Conservation (phyloP, 2,329 filamentous ascomycete species). For the Monilinia fructicola region DNA sequence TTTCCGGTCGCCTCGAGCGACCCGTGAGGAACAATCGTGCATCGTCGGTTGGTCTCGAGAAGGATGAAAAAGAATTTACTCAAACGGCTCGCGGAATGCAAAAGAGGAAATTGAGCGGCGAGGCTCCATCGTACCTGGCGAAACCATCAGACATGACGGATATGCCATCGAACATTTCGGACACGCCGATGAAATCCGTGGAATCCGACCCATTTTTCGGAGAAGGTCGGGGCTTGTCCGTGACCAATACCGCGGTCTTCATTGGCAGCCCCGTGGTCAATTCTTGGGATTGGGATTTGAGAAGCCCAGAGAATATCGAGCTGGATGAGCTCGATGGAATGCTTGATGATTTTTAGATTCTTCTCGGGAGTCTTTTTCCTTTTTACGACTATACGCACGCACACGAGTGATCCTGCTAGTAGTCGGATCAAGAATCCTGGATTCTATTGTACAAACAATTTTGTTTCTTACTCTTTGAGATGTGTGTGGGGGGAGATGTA, state of each 20-base stretch:
- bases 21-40: constrained; percentile 64
- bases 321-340: constrained; percentile 90
- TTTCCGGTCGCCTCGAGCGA: constrained; percentile 49
- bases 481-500: constrained; percentile 3
- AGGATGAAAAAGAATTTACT: constrained; percentile 94
- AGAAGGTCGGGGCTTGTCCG: constrained; percentile 39
- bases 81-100: constrained; percentile 83
- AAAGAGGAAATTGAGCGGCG: constrained; percentile 56
- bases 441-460: constrained; percentile 15
- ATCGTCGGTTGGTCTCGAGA: constrained; percentile 86
- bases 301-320: constrained; percentile 83
- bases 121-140: constrained; percentile 54
- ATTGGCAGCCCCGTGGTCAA: constrained; percentile 55
- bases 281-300: constrained; percentile 59
- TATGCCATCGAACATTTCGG: constrained; percentile 23
- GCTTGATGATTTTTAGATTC: constrained; percentile 61
- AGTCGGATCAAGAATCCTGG: constrained; percentile 5
- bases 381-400: constrained; percentile 12
- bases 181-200: constrained; percentile 35
- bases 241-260: constrained; percentile 39
- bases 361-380: not conserved
- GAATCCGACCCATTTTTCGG: constrained; percentile 36
- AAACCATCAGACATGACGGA: constrained; percentile 42
- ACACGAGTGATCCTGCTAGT: constrained; percentile 14
- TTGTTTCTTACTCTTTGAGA: not conserved